Conservation (phyloP, 768 basidiomycete species). For the Cystobasidium tubakii region DNA sequence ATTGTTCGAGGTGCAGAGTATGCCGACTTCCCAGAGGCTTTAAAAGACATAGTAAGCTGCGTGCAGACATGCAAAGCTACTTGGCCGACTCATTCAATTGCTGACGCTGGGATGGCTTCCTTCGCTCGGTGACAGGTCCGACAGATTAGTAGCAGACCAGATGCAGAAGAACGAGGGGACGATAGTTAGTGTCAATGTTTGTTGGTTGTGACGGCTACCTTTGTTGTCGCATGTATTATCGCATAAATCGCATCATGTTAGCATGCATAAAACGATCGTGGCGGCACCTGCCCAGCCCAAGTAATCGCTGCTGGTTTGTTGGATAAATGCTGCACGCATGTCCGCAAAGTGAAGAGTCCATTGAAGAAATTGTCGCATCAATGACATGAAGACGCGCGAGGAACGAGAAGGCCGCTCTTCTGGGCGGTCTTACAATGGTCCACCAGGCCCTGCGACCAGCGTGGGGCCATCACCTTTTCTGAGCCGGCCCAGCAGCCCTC, state of each 20-base stretch:
- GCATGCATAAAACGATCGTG: too few species aligned
- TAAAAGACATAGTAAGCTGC: slow-evolving; percentile 25
- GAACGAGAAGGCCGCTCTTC: not conserved
- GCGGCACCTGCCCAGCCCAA: too few species aligned
- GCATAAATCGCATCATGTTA: not conserved
- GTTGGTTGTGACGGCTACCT: not conserved
- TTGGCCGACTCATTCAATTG: not conserved
- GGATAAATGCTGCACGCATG: too few species aligned
- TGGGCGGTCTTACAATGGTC: not conserved
- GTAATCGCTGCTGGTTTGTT: too few species aligned
- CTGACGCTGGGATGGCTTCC: too few species aligned
- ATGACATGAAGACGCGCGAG: slow-evolving; percentile 19
- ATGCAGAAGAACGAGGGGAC: not conserved
- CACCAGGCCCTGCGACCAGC: not conserved
- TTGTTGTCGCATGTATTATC: not conserved
- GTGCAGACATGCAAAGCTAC: not conserved
- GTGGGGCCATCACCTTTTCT: slow-evolving; percentile 16
- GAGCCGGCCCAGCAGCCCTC: slow-evolving; percentile 8
- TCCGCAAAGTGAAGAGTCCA: too few species aligned
- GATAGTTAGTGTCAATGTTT: not conserved
- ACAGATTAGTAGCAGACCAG: slow-evolving; percentile 21
- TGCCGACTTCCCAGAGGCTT: slow-evolving; percentile 29
- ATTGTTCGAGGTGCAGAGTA: slow-evolving; percentile 32
- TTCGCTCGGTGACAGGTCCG: not conserved
- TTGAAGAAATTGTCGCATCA: too few species aligned